Evolutionary conservation across 306 rosid species (phyloP).

Genomic region (Sindora glabra): DNA sequence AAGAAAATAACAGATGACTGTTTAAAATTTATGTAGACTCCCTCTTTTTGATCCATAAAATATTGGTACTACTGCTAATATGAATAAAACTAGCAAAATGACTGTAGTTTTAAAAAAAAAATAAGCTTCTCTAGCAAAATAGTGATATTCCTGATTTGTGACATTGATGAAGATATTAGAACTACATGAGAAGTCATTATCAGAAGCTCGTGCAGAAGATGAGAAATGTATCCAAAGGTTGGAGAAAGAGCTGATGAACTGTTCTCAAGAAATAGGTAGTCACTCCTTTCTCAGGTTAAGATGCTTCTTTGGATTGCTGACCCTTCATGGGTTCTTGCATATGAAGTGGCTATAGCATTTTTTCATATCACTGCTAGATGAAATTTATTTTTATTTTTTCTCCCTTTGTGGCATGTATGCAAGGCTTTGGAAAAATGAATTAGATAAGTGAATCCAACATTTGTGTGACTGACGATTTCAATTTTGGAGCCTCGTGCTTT

Average conservation of each 20-base stretch:
- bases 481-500: background rate
- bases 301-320: background rate
- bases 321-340: background rate
- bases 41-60: background rate
- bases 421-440: background rate
- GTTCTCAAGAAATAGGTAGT: slow-evolving; percentile 86
- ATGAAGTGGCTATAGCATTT: background rate
- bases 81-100: background rate
- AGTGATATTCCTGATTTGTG: slow-evolving; percentile 16
- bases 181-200: slow-evolving; percentile 41
- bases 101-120: background rate
- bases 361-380: background rate
- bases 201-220: slow-evolving; percentile 48
- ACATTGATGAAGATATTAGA: slow-evolving; percentile 51
- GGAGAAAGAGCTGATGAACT: slow-evolving; percentile 69
- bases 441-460: slow-evolving; percentile 6
- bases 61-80: background rate
- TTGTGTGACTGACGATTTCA: background rate
- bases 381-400: background rate
- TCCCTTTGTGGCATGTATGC: background rate
- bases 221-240: slow-evolving; percentile 48
- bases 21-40: slow-evolving; percentile 2
- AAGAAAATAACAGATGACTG: background rate
- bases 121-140: background rate
- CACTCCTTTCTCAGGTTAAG: background rate